A percentile compares a stretch with the other conserved stretches of the same genome.
Evolutionary conservation across 2,329 filamentous ascomycete genomes (phyloP).

Genomic region (Alternaria arbusti): DNA sequence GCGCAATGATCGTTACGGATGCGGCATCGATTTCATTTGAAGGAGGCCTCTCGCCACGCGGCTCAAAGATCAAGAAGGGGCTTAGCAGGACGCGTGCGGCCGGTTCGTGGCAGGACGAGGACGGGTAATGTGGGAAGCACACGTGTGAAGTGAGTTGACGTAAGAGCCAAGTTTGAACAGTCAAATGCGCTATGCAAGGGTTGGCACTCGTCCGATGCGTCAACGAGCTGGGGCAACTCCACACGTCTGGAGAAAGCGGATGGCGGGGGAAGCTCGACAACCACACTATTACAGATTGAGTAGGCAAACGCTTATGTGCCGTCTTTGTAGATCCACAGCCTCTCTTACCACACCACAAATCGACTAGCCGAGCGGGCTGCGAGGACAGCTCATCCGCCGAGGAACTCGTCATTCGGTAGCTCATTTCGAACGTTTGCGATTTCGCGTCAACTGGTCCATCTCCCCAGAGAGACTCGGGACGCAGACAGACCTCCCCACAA

Average conservation of each 20-base stretch:
- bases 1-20: background rate
- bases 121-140: background rate
- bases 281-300: background rate
- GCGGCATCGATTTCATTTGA: background rate
- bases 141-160: background rate
- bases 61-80: constrained; percentile 2
- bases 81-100: constrained; percentile 10
- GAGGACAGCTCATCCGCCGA: background rate
- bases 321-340: background rate
- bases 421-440: rapidly evolving
- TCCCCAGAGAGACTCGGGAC: no score
- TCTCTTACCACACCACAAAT: background rate
- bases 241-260: background rate
- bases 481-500: background rate
- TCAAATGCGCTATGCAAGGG: background rate
- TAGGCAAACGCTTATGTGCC: background rate
- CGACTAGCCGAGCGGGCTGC: background rate
- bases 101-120: background rate
- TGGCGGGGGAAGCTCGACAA: background rate
- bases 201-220: background rate
- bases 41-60: background rate
- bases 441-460: background rate
- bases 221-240: background rate
- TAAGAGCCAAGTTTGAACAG: background rate
- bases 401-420: background rate